Evolutionary conservation across 2,329 filamentous ascomycete genomes (phyloP).

Genomic region (Stenocarpella maydis): DNA sequence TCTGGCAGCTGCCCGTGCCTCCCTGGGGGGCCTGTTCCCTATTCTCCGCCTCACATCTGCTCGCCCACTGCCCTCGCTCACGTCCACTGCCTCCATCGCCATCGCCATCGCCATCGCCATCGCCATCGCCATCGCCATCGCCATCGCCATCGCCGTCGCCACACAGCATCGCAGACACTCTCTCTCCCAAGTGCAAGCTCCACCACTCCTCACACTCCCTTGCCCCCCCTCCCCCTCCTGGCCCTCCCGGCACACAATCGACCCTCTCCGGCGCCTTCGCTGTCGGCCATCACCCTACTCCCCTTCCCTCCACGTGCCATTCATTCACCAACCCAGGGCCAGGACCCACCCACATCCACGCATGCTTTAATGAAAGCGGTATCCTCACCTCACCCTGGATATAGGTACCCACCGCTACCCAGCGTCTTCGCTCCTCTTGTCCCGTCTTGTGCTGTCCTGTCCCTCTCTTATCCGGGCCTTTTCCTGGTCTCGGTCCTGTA

Average conservation of each 20-base stretch:
- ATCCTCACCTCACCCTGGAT: constrained; percentile 35
- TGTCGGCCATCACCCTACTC: constrained; percentile 9
- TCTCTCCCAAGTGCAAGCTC: not conserved
- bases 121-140: no score
- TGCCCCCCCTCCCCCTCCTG: no score
- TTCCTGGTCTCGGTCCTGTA: not conserved
- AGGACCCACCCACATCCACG: constrained; percentile 35
- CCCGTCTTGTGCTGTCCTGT: not conserved
- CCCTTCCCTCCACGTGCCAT: constrained; percentile 5
- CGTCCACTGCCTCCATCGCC: not conserved
- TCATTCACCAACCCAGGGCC: constrained; percentile 21
- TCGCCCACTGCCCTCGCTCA: not conserved
- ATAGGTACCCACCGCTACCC: constrained; percentile 31
- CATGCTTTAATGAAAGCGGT: constrained; percentile 36
- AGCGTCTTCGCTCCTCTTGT: not conserved
- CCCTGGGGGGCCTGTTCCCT: constrained; percentile 7
- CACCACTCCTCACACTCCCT: not conserved
- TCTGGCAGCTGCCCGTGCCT: not conserved
- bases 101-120: not conserved
- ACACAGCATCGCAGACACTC: not conserved
- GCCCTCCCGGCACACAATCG: not conserved
- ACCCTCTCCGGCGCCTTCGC: constrained; percentile 12
- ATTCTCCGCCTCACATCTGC: constrained; percentile 3
- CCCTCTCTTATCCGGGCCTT: not conserved
- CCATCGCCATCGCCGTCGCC: no score